A percentile compares a stretch with the other conserved stretches of the same genome.
Conservation (phyloP, 1,284 basidiomycete species). For the Laetiporus sulphureus region DNA sequence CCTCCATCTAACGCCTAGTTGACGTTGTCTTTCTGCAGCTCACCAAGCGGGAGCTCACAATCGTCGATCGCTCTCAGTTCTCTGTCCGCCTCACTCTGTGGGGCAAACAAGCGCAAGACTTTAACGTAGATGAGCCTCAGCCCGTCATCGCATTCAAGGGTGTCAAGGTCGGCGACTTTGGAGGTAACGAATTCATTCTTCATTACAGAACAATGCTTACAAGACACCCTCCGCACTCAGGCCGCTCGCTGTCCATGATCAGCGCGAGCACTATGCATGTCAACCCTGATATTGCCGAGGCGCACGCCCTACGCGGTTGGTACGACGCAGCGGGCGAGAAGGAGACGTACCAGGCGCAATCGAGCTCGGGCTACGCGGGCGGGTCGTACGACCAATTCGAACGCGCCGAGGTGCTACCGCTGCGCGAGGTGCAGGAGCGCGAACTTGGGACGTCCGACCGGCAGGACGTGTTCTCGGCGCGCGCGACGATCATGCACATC, state of each 20-base stretch:
- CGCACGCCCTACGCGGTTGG: constrained; percentile 89
- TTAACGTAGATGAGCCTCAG: constrained; percentile 44
- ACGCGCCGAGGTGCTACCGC: constrained; percentile 65
- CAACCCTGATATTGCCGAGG: constrained; percentile 87
- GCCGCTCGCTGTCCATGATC: constrained; percentile 72
- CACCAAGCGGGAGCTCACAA: constrained; percentile 80
- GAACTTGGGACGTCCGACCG: constrained; percentile 78
- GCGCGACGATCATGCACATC: constrained; percentile 88
- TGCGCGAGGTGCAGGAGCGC: constrained; percentile 80
- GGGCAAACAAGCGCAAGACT: constrained; percentile 93
- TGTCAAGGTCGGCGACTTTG: constrained; percentile 92
- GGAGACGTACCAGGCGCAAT: constrained; percentile 66
- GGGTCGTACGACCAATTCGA: constrained; percentile 46
- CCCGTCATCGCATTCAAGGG: constrained; percentile 92
- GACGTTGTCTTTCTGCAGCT: constrained; percentile 40
- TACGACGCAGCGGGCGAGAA: constrained; percentile 67
- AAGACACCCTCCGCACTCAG: constrained; percentile 28
- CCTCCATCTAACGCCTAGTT: too few species aligned
- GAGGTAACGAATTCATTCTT: constrained; percentile 45
- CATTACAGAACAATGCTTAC: too few species aligned
- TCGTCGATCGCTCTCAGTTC: constrained; percentile 83
- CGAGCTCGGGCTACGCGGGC: constrained; percentile 35
- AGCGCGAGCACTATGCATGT: constrained; percentile 68
- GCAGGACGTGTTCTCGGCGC: constrained; percentile 75
- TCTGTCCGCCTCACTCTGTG: constrained; percentile 88